Base-by-base conservation (phyloP, 768 basidiomycete species). In the Erythrobasidium yunnanense region DNA sequence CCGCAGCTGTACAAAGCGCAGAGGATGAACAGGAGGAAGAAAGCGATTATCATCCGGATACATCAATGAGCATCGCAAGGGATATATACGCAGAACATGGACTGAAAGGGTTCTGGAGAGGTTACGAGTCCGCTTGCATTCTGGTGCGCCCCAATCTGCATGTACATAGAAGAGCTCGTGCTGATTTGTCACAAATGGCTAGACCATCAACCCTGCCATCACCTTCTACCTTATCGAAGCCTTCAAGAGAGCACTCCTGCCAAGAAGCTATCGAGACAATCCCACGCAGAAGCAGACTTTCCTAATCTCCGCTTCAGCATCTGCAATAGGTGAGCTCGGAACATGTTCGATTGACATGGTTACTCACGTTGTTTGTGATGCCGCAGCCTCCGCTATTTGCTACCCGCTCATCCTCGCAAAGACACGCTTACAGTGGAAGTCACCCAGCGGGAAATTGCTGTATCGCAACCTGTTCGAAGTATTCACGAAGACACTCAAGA, bases 401-500 rank as follows among this genome's bases (percentile, higher is more conserved):
- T 84, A 84, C 70, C 83, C 83, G 0, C 76, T 84, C 29, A 82
- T 84, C 20, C 78, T 84, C 18, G 81, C 83, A 18, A 85, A 84
- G 71, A 71, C 71, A 20, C 71, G 72, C 1, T 54, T 73, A 4
- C 71, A 71, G 38, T 71, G 70, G 68, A 70, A 68, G 33, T 62
- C 54, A 1, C 23, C 70, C 76, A 47, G 55, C 20, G 72, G 75
- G 23, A 51, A 68, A 30, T 49, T 69, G 2, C 66, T 66, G 30
- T 68, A 66, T 70, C 32, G 55, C 2, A 66, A 72, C 29, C 69
- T 66, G 63, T 29, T 50, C 57, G 70, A 68, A 54, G 70, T 55
- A 20, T 68, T 76, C 23, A 52, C 51, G 5, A 70, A 68, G 45
- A 55, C 70, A n/a, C 51, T 72, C 22, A 51, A 56, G 46, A 35